Evolutionary conservation across 805 yeast species (phyloP).

Genomic region (Ogataea angusta): DNA sequence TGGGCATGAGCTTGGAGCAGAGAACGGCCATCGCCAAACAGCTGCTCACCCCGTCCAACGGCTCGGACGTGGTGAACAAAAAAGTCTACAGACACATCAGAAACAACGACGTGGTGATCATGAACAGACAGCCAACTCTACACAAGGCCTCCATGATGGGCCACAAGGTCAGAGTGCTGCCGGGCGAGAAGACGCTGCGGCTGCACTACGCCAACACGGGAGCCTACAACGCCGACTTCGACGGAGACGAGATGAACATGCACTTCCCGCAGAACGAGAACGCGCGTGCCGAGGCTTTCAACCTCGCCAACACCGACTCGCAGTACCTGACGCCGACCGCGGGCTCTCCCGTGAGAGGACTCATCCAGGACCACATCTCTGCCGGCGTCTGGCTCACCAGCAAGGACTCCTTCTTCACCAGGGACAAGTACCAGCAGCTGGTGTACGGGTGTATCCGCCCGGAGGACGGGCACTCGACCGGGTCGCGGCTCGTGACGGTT

Average conservation of each 20-base stretch:
- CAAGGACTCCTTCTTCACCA: conserved; percentile 86
- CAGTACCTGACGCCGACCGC: conserved; percentile 98
- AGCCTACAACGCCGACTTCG: conserved; percentile 98
- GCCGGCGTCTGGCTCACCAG: conserved; percentile 99
- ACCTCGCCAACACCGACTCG: conserved; percentile 94
- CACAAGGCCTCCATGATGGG: conserved; percentile 99
- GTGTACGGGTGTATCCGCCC: conserved; percentile 93
- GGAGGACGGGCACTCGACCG: conserved; percentile 93
- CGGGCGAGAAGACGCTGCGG: conserved; percentile 95
- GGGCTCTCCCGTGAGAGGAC: conserved; percentile 97
- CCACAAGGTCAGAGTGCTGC: conserved; percentile 93
- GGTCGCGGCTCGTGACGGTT: conserved; percentile 62
- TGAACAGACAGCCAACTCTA: conserved; percentile 99
- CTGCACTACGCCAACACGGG: conserved; percentile 98
- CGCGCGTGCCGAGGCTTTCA: conserved; percentile 93
- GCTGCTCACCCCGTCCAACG: conserved; percentile 76
- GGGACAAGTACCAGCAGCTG: conserved; percentile 91
- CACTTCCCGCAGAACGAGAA: conserved; percentile 98
- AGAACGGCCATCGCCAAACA: conserved; percentile 94
- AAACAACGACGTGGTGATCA: conserved; percentile 90
- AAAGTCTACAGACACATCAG: conserved; percentile 93
- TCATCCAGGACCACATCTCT: conserved; percentile 97
- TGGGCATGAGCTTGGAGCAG: conserved; percentile 90
- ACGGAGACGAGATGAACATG: conserved; percentile 99
- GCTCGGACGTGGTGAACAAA: conserved; percentile 69